These are phyloP conservation scores for Coccomyxa subellipsoidea DNA, from an alignment of 163 green algal genomes.

Conservation along the genomic window DNA sequence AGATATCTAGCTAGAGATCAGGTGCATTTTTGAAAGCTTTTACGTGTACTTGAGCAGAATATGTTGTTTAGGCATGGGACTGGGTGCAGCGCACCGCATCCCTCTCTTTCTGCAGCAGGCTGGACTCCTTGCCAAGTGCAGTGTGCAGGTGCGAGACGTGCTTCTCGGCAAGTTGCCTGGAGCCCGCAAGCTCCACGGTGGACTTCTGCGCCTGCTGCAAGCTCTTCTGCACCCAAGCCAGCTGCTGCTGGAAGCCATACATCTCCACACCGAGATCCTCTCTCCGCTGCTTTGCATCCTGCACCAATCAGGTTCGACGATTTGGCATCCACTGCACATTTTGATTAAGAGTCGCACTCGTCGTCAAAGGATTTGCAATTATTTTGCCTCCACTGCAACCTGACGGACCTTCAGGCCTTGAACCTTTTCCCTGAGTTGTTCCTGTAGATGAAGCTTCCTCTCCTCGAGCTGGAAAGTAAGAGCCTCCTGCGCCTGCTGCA, in stretches of 20 bases:
- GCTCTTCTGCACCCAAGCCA: conserved; percentile 75
- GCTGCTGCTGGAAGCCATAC: conserved; percentile 88
- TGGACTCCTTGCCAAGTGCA: not conserved
- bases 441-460: conserved; percentile 55
- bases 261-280: conserved; percentile 86
- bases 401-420: conserved; percentile 60
- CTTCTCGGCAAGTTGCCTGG: not conserved
- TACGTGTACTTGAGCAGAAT: too few species aligned
- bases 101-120: not conserved
- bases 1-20: too few species aligned
- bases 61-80: too few species aligned
- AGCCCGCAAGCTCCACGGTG: not conserved
- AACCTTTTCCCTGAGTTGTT: conserved; percentile 71
- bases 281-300: conserved; percentile 67
- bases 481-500: conserved; percentile 36
- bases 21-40: too few species aligned
- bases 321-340: too few species aligned
- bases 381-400: too few species aligned
- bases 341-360: too few species aligned
- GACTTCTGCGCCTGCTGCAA: not conserved
- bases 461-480: conserved; percentile 57
- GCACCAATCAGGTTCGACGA: conserved; percentile 8
- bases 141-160: not conserved
- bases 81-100: not conserved
- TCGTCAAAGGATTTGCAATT: too few species aligned